Base-by-base conservation (phyloP, 2,329 filamentous ascomycete genomes). In the Alternaria burnsii region DNA sequence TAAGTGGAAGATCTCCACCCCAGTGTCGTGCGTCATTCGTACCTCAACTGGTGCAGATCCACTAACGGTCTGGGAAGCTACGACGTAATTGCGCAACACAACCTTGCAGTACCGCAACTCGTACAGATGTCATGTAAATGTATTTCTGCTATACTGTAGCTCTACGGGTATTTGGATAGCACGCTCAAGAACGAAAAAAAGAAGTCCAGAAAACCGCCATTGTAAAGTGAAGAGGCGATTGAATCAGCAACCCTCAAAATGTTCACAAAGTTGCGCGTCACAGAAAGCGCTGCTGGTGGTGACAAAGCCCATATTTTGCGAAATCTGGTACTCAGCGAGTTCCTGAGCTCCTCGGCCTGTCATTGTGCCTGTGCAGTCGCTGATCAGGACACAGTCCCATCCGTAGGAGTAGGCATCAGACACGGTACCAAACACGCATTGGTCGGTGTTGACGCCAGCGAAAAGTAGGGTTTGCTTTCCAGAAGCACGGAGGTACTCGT, bases 291-390 rank as follows among this genome's bases (percentile, higher is more conserved):
- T 64, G 61, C 78, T 80, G 55, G 73, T 75, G 2, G 76, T 78
- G 7, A 81, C 79, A 58, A 81, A 81, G 22, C 79, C 79, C 75
- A 81, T 78, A 65, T 81, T 81, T 18, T 75, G 79, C 8, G 77
- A 74, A 43, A 80, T 74, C 52, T 81, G 79, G 59, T 80, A 79
- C 52, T 81, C 78, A 40, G 76, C 73, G 12, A 81, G 70, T 47
- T 72, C 77, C 55, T 80, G 77, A 3, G 80, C 79, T 18, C 76
- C 75, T 34, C 75, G 61, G 12, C 73, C 74, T 1, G 79, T 80
- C 78, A 80, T 79, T 0, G 79, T 81, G 9, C 78, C 79, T 3
- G 78, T 78, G 63, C 78, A 81, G 65, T 81, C 79, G 56, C 71
- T 66, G 42, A 81, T 67, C 18, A 81, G 69, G 43, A 81, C 71